Base-by-base conservation (phyloP, 306 rosid genomes). In the Prunus armeniaca region DNA sequence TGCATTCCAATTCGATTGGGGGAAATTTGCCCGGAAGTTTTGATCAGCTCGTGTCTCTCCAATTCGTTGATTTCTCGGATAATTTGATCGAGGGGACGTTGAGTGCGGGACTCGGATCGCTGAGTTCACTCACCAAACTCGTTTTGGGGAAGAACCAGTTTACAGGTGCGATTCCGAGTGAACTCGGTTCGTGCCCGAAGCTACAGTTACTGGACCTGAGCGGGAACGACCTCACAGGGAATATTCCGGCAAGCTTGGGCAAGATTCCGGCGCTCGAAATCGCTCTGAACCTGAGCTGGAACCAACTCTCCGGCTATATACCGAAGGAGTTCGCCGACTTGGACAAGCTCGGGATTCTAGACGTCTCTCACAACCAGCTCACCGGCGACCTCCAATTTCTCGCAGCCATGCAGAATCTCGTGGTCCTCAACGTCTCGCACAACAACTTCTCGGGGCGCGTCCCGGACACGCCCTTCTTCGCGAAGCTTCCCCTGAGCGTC, bases 401-500 rank as follows among this genome's bases (percentile, higher is more conserved):
- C 62, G 91, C 83, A 8, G 86, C 67, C 2, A 68, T 95, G 77
- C 96, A 90, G 72, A 95, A 95, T 82, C 97, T 95, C 66, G 97
- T 92, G 34, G 93, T 82, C 50, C 97, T 95, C 70, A 95, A 95
- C 49, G 70, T 92, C 74, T 95, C 99, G 17, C 51, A 80, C 84
- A 95, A 95, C 88, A 87, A 77, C 78, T 87, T 95, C 86, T 82
- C 96, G 2, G 97, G 99, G 3, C 82, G 77, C 34, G 78, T 95
- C 3, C 99, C 99, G 0, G 89, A 90, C 78, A 90, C 95, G 52
- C 88, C 92, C 7, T 91, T 95, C 92, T 95, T 92, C 83, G 51
- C 91, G 56, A 86, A 84, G 82, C 96, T 95, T 6, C 97, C 99
- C 0, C 38, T 90, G 34, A 92, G 86, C 72, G 93, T 79, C 52